Evolutionary conservation across 2,329 filamentous ascomycete genomes (phyloP).

Genomic region (Nannizziopsis arthrosporioides): DNA sequence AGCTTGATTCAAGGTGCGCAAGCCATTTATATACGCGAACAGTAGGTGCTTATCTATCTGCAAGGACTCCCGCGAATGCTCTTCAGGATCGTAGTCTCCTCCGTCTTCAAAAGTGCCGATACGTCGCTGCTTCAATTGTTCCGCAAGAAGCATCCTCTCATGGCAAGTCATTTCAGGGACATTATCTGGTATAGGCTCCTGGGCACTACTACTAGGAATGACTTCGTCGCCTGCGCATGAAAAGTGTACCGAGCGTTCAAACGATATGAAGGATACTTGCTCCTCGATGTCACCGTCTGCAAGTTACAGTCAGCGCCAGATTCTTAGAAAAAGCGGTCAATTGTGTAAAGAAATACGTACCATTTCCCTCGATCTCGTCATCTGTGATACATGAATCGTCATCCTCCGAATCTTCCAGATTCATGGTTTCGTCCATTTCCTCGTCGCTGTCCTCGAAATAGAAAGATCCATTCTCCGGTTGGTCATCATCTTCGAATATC

Average conservation of each 20-base stretch:
- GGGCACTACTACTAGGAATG: conserved; percentile 4
- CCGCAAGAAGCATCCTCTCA: conserved; percentile 30
- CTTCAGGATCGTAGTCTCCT: conserved; percentile 20
- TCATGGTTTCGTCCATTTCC: conserved; percentile 11
- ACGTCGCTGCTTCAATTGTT: conserved; percentile 16
- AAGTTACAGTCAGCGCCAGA: not conserved
- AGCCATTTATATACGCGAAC: conserved; percentile 33
- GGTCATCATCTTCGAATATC: conserved; percentile 6
- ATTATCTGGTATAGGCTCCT: conserved; percentile 1
- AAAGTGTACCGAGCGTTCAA: conserved; percentile 14
- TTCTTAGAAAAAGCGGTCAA: not conserved
- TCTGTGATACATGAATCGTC: conserved; percentile 2
- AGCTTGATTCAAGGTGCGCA: conserved; percentile 25
- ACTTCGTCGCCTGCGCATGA: conserved; percentile 9
- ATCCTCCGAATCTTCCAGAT: conserved; percentile 9
- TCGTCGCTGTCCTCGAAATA: conserved; percentile 8
- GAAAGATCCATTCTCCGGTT: conserved; percentile 5
- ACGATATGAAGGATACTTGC: conserved; percentile 14
- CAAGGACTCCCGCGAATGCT: conserved; percentile 28
- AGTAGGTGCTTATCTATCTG: conserved; percentile 32
- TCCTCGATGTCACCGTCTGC: conserved; percentile 3
- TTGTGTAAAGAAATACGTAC: not conserved
- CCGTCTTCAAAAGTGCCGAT: conserved; percentile 7
- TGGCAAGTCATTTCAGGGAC: conserved; percentile 27
- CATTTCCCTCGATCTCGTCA: conserved; percentile 8